Evolutionary conservation across 148 eudicot genomes (phyloP).

Genomic region (Chenopodium quinoa): DNA sequence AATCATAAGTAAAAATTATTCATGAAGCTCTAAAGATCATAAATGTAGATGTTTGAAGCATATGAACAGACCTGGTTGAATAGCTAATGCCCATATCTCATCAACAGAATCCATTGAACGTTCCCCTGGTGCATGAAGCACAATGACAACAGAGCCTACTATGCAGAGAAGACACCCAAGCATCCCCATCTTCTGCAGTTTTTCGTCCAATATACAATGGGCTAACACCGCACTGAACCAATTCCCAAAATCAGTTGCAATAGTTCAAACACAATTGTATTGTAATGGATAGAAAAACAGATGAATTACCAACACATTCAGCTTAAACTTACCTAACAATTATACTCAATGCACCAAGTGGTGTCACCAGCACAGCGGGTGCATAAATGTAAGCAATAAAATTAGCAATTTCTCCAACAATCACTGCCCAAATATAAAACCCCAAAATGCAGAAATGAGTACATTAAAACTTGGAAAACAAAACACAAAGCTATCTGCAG

Average conservation of each 20-base stretch:
- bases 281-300: not conserved
- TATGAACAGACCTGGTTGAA: constrained; percentile 63
- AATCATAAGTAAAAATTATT: constrained; percentile 28
- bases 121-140: constrained; percentile 90
- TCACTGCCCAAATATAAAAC: constrained; percentile 49
- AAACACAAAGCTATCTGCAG: constrained; percentile 1
- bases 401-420: constrained; percentile 84
- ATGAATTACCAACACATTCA: not conserved
- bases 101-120: constrained; percentile 66
- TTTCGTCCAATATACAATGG: constrained; percentile 75
- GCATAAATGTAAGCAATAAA: constrained; percentile 90
- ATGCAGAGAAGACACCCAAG: constrained; percentile 83
- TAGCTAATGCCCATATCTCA: constrained; percentile 84
- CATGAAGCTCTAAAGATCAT: not conserved
- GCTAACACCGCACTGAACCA: constrained; percentile 76
- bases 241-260: constrained; percentile 13
- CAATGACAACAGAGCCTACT: constrained; percentile 74
- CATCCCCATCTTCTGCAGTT: constrained; percentile 70
- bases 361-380: constrained; percentile 94
- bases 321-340: constrained; percentile 67
- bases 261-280: constrained; percentile 5
- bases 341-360: constrained; percentile 90
- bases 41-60: not conserved
- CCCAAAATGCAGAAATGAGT: constrained; percentile 21
- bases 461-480: not conserved